These are phyloP conservation scores for Candida gorgasii DNA, from an alignment of 805 yeast genomes.

Conservation along the genomic window DNA sequence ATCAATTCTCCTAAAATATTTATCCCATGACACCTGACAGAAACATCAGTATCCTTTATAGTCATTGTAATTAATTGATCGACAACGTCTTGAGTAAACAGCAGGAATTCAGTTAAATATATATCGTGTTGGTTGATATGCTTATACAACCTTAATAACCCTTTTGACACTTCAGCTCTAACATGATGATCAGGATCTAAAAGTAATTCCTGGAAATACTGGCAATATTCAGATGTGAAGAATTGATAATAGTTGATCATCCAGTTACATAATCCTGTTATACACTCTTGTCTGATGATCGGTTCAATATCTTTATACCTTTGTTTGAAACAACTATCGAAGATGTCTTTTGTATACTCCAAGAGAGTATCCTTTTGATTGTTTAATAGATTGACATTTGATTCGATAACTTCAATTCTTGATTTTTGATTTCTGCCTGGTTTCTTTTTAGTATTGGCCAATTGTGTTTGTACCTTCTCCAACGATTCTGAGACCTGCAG, in stretches of 20 bases:
- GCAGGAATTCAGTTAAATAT: slow-evolving; percentile 57
- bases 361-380: slow-evolving; percentile 54
- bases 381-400: slow-evolving; percentile 17
- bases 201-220: slow-evolving; percentile 77
- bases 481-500: slow-evolving; percentile 34
- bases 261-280: slow-evolving; percentile 66
- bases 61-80: slow-evolving; percentile 62
- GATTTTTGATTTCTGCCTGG: slow-evolving; percentile 46
- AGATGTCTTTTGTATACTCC: slow-evolving; percentile 63
- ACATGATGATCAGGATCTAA: slow-evolving; percentile 48
- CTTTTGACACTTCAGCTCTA: slow-evolving; percentile 62
- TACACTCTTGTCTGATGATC: slow-evolving; percentile 67
- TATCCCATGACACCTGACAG: slow-evolving; percentile 51
- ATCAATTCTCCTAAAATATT: slow-evolving; percentile 58
- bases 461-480: slow-evolving; percentile 48
- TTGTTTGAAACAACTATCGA: slow-evolving; percentile 66
- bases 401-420: slow-evolving; percentile 42
- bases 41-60: slow-evolving; percentile 42
- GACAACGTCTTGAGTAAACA: slow-evolving; percentile 75
- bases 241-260: slow-evolving; percentile 68
- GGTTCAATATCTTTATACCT: slow-evolving; percentile 82
- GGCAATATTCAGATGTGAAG: slow-evolving; percentile 66
- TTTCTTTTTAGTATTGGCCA: slow-evolving; percentile 24
- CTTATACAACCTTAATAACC: slow-evolving; percentile 51
- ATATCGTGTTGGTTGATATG: slow-evolving; percentile 9